Evolutionary conservation across 2,329 filamentous ascomycete genomes (phyloP), one percentile per base, ranked within the genome.

Genomic region (Penicillium sp.): DNA sequence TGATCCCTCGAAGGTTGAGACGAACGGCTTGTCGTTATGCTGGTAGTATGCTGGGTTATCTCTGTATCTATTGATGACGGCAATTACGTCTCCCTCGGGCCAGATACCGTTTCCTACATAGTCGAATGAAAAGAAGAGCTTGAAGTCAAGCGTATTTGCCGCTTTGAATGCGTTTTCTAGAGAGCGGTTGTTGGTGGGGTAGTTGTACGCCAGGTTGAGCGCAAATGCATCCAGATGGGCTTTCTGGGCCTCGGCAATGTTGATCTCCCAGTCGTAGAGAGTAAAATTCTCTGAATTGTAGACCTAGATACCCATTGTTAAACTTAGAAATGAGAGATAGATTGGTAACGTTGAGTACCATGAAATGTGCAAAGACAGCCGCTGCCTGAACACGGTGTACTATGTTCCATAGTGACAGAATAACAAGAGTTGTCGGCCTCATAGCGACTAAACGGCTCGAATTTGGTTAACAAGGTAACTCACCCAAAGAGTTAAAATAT

Each of bases 1-100:
- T 3, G 74, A 57, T 1, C 80, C 80, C 60, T 82, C 77, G 29
- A 78, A 78, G 1, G 76, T 78, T 1, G 73, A 75, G 45, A 49
- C 45, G 24, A 53, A 50, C n/a, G 51, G 51, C 29, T 45, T 49
- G 46, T 45, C 51, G 13, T 49, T 34, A 32, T 50, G 51, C 4
- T 53, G 51, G 13, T 44, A 53, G 45, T 53, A 53, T 34, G 45
- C 51, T 42, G 18, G 22, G 32, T 44, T 53, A 40, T 39, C 31
- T 22, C 22, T 32, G 27, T 50, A 53, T 44, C 36, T 44, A 1
- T 40, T 41, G 27, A 53, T 40, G 8, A 53, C 22, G 1, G 38
- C 45, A n/a, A 53, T 50, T 4, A 53, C 45, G 3, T 53, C 45
- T 8, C 45, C 45, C 31, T 53, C 45, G 34, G 45, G 45, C 51